Evolutionary conservation across 495 filamentous ascomycete genomes (phyloP).

Genomic region (Aspergillus mulundensis): DNA sequence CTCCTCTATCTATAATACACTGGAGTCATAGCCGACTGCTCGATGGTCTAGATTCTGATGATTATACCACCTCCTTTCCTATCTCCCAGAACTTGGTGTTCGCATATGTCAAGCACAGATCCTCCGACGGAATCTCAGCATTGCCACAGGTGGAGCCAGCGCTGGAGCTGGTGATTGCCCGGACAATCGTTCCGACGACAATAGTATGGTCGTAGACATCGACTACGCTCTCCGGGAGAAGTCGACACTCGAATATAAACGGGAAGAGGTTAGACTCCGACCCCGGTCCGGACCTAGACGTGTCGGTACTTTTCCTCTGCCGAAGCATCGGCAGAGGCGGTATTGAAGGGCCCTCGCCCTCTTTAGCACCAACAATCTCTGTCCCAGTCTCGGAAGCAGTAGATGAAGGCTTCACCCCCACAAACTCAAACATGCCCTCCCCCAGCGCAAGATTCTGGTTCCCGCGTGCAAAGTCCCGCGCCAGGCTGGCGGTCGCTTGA

Average conservation of each 20-base stretch:
- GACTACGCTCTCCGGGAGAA: slow-evolving; percentile 31
- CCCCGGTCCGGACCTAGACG: neutral
- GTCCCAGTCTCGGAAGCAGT: slow-evolving; percentile 4
- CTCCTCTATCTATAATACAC: neutral
- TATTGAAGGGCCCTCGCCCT: neutral
- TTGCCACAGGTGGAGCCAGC: neutral
- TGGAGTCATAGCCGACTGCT: neutral
- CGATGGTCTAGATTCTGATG: neutral
- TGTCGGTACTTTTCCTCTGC: slow-evolving; percentile 6
- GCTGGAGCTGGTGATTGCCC: slow-evolving; percentile 11
- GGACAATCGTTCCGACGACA: slow-evolving; percentile 35
- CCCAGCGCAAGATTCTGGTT: slow-evolving; percentile 30
- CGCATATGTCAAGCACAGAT: slow-evolving; percentile 43
- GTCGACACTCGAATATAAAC: slow-evolving; percentile 39
- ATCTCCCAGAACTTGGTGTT: slow-evolving; percentile 46
- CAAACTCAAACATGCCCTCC: slow-evolving; percentile 38
- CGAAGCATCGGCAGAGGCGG: slow-evolving; percentile 31
- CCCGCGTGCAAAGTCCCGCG: slow-evolving; percentile 42
- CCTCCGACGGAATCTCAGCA: neutral
- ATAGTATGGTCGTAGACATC: slow-evolving; percentile 45
- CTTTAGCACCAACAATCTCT: neutral
- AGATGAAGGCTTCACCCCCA: neutral
- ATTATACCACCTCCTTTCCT: slow-evolving; percentile 27
- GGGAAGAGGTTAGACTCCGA: slow-evolving; percentile 25
- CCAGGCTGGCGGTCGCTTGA: slow-evolving; percentile 30